Conservation (phyloP, 306 rosid genomes). For the Lablab purpureus region DNA sequence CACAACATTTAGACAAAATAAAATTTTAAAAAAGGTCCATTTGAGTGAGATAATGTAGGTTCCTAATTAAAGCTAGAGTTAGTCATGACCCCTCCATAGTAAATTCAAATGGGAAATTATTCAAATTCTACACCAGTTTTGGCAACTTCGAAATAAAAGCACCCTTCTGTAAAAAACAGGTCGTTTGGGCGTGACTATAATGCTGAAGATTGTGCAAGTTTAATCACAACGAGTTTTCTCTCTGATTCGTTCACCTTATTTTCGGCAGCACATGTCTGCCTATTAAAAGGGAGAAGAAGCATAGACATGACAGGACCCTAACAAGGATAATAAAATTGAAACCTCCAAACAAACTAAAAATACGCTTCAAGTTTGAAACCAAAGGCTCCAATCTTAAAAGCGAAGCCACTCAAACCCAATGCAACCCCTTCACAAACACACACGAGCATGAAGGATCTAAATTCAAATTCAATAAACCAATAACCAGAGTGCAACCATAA, state of each 20-base stretch:
- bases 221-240: not conserved
- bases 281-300: not conserved
- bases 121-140: not conserved
- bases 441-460: not conserved
- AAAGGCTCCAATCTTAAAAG: not conserved
- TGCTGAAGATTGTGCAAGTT: not conserved
- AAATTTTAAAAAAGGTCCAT: too few species aligned
- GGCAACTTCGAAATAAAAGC: not conserved
- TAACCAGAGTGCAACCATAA: not conserved
- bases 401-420: not conserved
- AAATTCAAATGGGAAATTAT: not conserved
- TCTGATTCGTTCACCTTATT: not conserved
- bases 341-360: not conserved
- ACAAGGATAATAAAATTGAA: not conserved
- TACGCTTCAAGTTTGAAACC: not conserved
- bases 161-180: not conserved
- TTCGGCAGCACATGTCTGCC: not conserved
- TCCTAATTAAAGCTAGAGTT: not conserved
- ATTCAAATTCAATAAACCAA: slow-evolving; percentile 26
- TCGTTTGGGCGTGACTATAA: not conserved
- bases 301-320: not conserved
- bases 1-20: too few species aligned
- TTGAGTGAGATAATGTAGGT: too few species aligned
- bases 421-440: slow-evolving; percentile 8
- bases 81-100: not conserved